Percentiles rank a stretch among this genome's conserved stretches.
Conservation (phyloP, 768 basidiomycete species). For the Kwoniella europaea region DNA sequence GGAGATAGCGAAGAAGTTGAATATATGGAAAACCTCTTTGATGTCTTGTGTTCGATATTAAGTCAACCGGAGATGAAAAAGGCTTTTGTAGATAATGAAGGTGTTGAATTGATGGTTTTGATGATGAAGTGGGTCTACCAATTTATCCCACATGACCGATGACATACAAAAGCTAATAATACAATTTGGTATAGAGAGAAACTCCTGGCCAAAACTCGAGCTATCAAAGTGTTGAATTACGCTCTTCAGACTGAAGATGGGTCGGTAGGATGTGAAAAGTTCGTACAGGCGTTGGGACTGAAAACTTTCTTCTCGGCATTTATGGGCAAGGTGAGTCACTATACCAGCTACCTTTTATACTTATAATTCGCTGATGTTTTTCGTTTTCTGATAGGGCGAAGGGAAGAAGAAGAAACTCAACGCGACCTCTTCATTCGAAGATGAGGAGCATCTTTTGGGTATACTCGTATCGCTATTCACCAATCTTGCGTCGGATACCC, state of each 20-base stretch:
- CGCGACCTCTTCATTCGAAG: slow-evolving; percentile 68
- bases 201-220: slow-evolving; percentile 74
- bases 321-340: slow-evolving; percentile 80
- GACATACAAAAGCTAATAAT: background rate
- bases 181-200: slow-evolving; percentile 68
- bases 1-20: slow-evolving; percentile 86
- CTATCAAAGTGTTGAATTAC: slow-evolving; percentile 89
- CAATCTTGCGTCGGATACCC: slow-evolving; percentile 84
- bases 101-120: slow-evolving; percentile 94
- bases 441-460: slow-evolving; percentile 83
- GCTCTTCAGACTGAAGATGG: slow-evolving; percentile 79
- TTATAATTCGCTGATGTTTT: background rate
- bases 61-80: slow-evolving; percentile 77
- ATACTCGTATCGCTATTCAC: slow-evolving; percentile 91
- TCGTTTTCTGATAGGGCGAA: slow-evolving; percentile 29
- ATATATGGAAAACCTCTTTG: slow-evolving; percentile 97
- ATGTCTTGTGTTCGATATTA: slow-evolving; percentile 82
- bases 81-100: slow-evolving; percentile 85
- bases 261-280: slow-evolving; percentile 73
- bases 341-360: background rate
- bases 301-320: slow-evolving; percentile 88
- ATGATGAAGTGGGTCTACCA: slow-evolving; percentile 78
- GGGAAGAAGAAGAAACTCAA: slow-evolving; percentile 69
- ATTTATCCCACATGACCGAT: background rate
- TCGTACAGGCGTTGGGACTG: slow-evolving; percentile 84